Percentiles rank a stretch among this genome's conserved stretches.
phyloP scores from a whole-genome alignment of 2,329 filamentous ascomycete genomes.

The Didymella pomorum region DNA sequence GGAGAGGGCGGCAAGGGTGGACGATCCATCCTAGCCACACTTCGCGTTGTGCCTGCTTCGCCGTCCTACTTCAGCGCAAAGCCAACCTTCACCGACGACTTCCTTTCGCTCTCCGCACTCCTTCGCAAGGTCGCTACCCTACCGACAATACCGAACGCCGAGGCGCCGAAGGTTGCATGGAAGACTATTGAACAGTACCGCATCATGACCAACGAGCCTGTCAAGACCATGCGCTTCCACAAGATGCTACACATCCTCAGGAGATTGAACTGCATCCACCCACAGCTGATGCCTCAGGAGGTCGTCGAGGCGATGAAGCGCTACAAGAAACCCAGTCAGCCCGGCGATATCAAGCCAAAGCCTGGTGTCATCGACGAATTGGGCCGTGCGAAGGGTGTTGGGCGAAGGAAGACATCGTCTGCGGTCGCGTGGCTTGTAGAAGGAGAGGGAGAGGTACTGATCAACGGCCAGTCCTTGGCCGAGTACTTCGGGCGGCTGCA shows the following conservation, averaged over 20 bases:
- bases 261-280: slow-evolving; percentile 84
- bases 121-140: slow-evolving; percentile 75
- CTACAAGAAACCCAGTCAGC: slow-evolving; percentile 80
- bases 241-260: slow-evolving; percentile 78
- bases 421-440: slow-evolving; percentile 90
- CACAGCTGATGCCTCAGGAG: slow-evolving; percentile 74
- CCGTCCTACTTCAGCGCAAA: slow-evolving; percentile 94
- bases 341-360: slow-evolving; percentile 69
- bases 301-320: slow-evolving; percentile 69
- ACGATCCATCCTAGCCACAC: slow-evolving; percentile 38
- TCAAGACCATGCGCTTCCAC: slow-evolving; percentile 74
- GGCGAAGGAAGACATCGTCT: slow-evolving; percentile 85
- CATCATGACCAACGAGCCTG: slow-evolving; percentile 55
- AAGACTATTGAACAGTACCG: slow-evolving; percentile 80
- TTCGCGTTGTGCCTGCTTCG: slow-evolving; percentile 82
- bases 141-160: slow-evolving; percentile 69
- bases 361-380: slow-evolving; percentile 75
- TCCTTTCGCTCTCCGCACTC: slow-evolving; percentile 76
- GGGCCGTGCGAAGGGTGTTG: slow-evolving; percentile 81
- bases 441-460: slow-evolving; percentile 85
- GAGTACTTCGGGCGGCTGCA: slow-evolving; percentile 87
- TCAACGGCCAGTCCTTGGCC: slow-evolving; percentile 88
- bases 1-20: slow-evolving; percentile 18
- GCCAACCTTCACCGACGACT: slow-evolving; percentile 84
- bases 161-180: slow-evolving; percentile 81